phyloP scores from a whole-genome alignment of 176 grass and related monocot species.

The Lolium multiflorum region DNA sequence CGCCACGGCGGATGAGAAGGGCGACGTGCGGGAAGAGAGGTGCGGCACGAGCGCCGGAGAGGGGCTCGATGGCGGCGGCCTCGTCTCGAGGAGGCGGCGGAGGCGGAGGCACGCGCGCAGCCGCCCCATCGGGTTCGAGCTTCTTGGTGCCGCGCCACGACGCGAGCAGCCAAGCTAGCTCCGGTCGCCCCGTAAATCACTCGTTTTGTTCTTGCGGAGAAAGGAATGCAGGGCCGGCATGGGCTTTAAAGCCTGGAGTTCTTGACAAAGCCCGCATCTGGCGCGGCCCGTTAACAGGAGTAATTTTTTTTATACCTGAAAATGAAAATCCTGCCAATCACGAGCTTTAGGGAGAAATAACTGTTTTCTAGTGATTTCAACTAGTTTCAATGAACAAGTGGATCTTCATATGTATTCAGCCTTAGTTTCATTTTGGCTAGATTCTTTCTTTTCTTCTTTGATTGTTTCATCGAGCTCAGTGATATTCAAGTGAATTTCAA shows the following conservation, averaged over 20 bases:
- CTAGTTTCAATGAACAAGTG: no score
- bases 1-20: constrained; percentile 46
- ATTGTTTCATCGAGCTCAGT: no score
- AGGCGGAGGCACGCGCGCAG: constrained; percentile 59
- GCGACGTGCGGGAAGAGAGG: background rate
- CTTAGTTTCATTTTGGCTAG: no score
- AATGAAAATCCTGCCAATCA: no score
- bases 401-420: no score
- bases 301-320: no score
- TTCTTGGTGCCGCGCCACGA: background rate
- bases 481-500: no score
- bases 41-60: background rate
- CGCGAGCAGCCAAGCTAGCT: constrained; percentile 31
- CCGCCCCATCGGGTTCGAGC: constrained; percentile 45
- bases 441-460: no score
- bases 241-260: background rate
- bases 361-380: no score
- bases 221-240: background rate
- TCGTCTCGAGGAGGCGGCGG: constrained; percentile 43
- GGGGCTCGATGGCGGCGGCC: background rate
- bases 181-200: background rate
- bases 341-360: no score
- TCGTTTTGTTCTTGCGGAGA: constrained; percentile 32
- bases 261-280: no score
- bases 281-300: no score